Base-by-base conservation (phyloP, 2,329 filamentous ascomycete species). In the Colletotrichum sp. region DNA sequence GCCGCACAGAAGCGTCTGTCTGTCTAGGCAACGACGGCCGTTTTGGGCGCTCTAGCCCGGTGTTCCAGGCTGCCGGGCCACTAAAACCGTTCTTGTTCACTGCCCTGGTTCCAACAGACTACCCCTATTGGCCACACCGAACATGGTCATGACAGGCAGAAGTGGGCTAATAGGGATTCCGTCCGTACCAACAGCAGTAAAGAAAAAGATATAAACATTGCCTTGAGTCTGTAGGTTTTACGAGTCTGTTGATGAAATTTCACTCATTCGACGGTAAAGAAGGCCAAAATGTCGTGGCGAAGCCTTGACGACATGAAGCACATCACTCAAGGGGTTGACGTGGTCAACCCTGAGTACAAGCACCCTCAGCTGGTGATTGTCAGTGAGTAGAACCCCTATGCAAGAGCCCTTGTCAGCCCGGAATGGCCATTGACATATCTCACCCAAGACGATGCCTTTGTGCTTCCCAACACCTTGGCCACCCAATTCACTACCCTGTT, bases 321-420 rank as follows among this genome's bases (percentile, higher is more conserved):
- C 21, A 62, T 70, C 57, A 67, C 66, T 18, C 15, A 57, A 36
- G 71, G 71, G n/a, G 26, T 71, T 28, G 66, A 65, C 57, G 26
- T 57, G n/a, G 36, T 71, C 12, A 74, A 36, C 59, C 57, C 66
- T 39, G n/a, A 57, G 18, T 69, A 74, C 60, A 34, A 39, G 8
- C 71, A 69, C 32, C 67, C 71, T 21, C 71, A 69, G 28, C 59
- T 74, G 26, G 67, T 69, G 32, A 64, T 71, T 24, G 59, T 65
- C 15, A 32, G 71, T 74, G 36, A 70, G 71, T 71, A 52, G 28
- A 16, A 18, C 6, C 8, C 9, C 10, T 13, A 18, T 12, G 9
- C 16, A 2, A 0, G 57, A 3, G 24, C n/a, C 26, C 39, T 2
- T 44, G 18, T 44, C 39, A 44, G 0, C 39, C 39, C 39, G 1